Evolutionary conservation across 176 grass and related monocot genomes (phyloP), one percentile per base, ranked within the genome.

Genomic region (Eleusine coracana): DNA sequence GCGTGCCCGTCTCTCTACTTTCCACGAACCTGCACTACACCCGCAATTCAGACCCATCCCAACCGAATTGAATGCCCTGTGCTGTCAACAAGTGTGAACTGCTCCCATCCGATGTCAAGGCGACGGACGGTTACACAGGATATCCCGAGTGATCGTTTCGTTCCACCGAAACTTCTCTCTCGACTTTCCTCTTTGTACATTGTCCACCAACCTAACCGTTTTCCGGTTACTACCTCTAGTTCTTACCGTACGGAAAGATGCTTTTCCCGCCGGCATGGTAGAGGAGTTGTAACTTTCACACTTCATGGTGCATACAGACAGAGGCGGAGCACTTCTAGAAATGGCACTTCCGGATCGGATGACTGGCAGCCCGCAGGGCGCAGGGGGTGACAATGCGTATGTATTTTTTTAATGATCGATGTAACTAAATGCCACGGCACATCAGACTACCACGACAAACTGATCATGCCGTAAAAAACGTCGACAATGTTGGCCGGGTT

Each of bases 11-110:
- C 42, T 49, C n/a, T 44, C 7, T 34, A 34, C 31, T 34, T 34
- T 34, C 31, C 31, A 34, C 2, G 31, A 34, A 34, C 31, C 31
- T 34, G 31, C 31, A 34, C 31, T 34, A 10, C 36, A 42, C 16
- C 45, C 7, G 66, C 52, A 6, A 42, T 73, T 66, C 68, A 73
- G 37, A 66, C 42, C 21, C 76, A 44, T 18, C 46, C 50, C 29
- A 51, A 21, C 25, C 5, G 39, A 86, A 76, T 76, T 75, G 38
- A 81, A 82, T 76, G 78, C 0, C 34, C 4, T 21, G 44, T 9
- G 42, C 4, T 21, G 44, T 9, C 29, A 66, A 51, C 27, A 5
- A 76, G 10, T 49, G 60, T 25, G 9, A 51, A 17, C 3, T 27
- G 3, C 12, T 34, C 31, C 31, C n/a, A n/a, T 18, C 8, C 7